These are phyloP conservation scores for Falciphora oryzae DNA, from an alignment of 2,329 filamentous ascomycete species.

Conservation along the genomic window DNA sequence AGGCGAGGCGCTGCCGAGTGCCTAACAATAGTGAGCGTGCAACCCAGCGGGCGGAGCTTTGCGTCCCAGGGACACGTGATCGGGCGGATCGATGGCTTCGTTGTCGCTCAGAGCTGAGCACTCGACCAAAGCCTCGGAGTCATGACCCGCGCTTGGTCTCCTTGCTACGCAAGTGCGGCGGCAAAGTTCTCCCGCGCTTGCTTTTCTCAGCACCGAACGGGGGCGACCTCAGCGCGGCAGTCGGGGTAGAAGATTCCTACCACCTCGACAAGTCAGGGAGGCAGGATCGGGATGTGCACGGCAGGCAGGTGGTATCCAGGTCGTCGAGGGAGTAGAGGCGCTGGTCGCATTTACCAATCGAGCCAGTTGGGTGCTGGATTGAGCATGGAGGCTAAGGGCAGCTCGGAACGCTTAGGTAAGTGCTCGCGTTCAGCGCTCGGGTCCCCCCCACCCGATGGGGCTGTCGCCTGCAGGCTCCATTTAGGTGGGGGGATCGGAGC, in stretches of 20 bases:
- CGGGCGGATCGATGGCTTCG: background rate
- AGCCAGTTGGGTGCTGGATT: background rate
- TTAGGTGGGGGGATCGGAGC: no score
- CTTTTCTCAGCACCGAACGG: no score
- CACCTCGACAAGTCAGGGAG: background rate
- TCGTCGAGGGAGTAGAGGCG: background rate
- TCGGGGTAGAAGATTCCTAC: no score
- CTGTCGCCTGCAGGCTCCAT: background rate
- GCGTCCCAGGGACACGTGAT: background rate
- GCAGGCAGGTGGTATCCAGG: background rate
- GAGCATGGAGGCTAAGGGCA: background rate
- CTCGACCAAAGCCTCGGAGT: background rate
- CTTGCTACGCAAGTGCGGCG: background rate
- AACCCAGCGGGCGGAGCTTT: background rate
- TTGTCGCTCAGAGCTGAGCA: background rate
- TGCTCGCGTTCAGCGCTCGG: no score
- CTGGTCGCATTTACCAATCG: no score
- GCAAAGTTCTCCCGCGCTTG: no score
- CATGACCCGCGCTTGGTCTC: background rate
- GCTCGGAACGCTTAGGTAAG: background rate
- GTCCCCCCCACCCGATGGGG: background rate
- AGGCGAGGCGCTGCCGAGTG: background rate
- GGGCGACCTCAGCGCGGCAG: no score
- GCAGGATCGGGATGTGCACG: background rate
- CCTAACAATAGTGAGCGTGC: background rate